These are phyloP conservation scores for Pichia kluyveri DNA, from an alignment of 805 yeast genomes.

Conservation along the genomic window DNA sequence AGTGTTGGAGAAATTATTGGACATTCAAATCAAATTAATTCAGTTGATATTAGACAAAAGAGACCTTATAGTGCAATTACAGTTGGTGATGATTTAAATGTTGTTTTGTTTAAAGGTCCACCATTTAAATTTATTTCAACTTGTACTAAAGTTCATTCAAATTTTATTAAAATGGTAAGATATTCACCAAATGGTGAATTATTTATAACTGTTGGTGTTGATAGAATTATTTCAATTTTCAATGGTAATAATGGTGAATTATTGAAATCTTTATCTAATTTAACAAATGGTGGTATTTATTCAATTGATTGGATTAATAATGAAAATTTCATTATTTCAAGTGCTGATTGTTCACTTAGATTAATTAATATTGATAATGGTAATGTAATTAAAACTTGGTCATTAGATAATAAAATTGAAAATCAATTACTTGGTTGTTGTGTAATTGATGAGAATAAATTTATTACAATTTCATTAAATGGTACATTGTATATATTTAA, in stretches of 20 bases:
- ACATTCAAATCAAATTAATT: conserved; percentile 74
- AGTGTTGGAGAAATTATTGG: conserved; percentile 96
- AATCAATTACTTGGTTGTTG: conserved; percentile 65
- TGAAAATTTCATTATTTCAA: conserved; percentile 65
- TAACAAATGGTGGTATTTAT: conserved; percentile 75
- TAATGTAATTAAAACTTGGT: conserved; percentile 41
- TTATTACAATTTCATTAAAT: conserved; percentile 54
- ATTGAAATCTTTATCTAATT: conserved; percentile 37
- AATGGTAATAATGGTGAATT: conserved; percentile 85
- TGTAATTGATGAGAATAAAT: conserved; percentile 52
- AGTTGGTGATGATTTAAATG: conserved; percentile 78
- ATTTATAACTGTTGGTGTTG: conserved; percentile 78
- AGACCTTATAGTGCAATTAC: conserved; percentile 94
- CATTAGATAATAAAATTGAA: conserved; percentile 35
- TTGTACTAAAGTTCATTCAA: conserved; percentile 65
- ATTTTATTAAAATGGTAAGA: conserved; percentile 70
- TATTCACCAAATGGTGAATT: conserved; percentile 75
- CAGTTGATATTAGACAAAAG: conserved; percentile 73
- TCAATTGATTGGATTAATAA: conserved; percentile 60
- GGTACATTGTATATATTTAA: conserved; percentile 64
- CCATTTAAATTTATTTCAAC: conserved; percentile 82
- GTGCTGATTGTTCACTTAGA: conserved; percentile 75
- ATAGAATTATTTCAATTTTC: conserved; percentile 65
- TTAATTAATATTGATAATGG: conserved; percentile 42
- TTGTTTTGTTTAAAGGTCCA: conserved; percentile 85